Evolutionary conservation across 1,284 basidiomycete genomes (phyloP), one percentile per base, ranked within the genome.

Genomic region (Anthracocystis panici-leucophaei): DNA sequence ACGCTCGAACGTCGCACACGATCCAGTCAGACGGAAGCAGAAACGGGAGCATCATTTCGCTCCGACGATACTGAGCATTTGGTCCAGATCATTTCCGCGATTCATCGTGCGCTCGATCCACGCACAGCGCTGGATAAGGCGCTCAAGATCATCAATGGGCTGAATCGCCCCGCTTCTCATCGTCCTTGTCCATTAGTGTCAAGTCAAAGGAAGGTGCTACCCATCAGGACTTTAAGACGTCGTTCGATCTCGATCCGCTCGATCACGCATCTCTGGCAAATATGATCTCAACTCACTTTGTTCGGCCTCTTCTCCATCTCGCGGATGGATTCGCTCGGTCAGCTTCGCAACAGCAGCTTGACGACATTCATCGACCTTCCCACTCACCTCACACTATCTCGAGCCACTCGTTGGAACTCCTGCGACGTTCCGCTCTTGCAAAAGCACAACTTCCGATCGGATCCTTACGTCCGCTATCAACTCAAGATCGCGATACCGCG

Each of bases 231-330:
- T 51, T 72, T 57, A 72, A 60, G 31, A 57, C 57, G 2, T 59
- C 70, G 2, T 72, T 72, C 41, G 70, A 72, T 41, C 64, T 72
- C 9, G 70, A 72, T 35, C 59, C 60, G 12, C 57, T 72, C 14
- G 59, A 64, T 27, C 68, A 65, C 18, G 49, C 68, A 8, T 40
- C 68, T 18, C 16, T 42, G 18, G 25, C 68, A n/a, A 58, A 53
- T 18, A 27, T 69, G 50, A 29, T 59, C n/a, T 63, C 66, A 2
- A 16, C 56, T 10, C 60, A 63, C 27, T 63, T 63, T 20, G 27
- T 69, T n/a, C 46, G 56, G 11, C 66, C 65, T 11, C 35, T 67
- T 20, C 58, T 69, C 33, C 29, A 41, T 3, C 66, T 59, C 23
- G 66, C 56, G 0, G 16, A 27, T 3, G 41, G 49, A 0, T n/a